These are phyloP conservation scores for Trametopsis cervina DNA, from an alignment of 768 basidiomycete genomes.

Conservation along the genomic window DNA sequence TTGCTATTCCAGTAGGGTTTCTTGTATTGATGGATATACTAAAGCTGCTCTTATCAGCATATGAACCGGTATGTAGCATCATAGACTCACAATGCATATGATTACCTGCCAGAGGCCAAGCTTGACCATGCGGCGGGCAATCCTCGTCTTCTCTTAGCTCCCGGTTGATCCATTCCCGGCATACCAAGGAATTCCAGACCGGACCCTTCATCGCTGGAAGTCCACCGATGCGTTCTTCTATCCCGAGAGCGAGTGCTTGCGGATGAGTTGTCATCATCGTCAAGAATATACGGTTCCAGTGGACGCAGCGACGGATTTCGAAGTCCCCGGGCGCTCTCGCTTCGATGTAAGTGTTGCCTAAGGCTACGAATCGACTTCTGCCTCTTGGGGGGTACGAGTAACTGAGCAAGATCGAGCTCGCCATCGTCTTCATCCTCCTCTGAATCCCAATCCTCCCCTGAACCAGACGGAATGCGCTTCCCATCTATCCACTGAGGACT, in stretches of 20 bases:
- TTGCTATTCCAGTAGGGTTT: neutral
- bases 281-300: conserved; percentile 22
- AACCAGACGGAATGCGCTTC: conserved; percentile 14
- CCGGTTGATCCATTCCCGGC: conserved; percentile 17
- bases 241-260: neutral
- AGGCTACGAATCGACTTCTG: conserved; percentile 72
- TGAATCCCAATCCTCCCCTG: conserved; percentile 27
- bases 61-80: too few relatives aligned
- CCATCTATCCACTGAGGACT: conserved; percentile 23
- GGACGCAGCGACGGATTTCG: conserved; percentile 19
- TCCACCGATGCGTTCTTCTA: conserved; percentile 4
- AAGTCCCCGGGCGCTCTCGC: conserved; percentile 15
- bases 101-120: conserved; percentile 5
- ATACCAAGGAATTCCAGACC: conserved; percentile 14
- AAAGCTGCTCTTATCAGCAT: too few relatives aligned
- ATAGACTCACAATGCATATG: neutral
- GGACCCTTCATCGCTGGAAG: conserved; percentile 20
- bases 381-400: conserved; percentile 64
- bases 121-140: conserved; percentile 28
- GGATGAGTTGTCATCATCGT: conserved; percentile 22
- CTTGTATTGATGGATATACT: neutral
- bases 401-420: conserved; percentile 58
- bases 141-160: conserved; percentile 25
- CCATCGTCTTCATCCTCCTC: conserved; percentile 43
- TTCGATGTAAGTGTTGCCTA: conserved; percentile 47